These are phyloP conservation scores for Hymenoscyphus linearis DNA, from an alignment of 2,329 filamentous ascomycete genomes.

Conservation along the genomic window DNA sequence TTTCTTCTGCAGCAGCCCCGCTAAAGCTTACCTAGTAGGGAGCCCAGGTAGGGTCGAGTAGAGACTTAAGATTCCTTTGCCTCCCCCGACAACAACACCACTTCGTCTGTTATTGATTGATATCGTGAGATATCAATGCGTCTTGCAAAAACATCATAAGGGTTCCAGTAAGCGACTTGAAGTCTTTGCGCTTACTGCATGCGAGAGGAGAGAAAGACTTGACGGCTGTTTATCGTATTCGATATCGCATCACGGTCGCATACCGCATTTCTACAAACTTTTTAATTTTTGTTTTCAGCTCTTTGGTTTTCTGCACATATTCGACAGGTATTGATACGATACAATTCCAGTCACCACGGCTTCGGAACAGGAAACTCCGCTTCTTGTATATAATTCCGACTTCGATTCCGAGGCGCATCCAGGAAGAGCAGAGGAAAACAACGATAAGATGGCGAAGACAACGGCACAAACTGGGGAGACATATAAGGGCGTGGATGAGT, in stretches of 20 bases:
- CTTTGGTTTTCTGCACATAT: background rate
- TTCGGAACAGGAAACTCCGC: constrained; percentile 16
- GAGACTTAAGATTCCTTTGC: background rate
- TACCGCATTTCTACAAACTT: background rate
- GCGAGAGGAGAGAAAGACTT: constrained; percentile 30
- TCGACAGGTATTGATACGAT: background rate
- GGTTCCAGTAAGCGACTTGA: constrained; percentile 31
- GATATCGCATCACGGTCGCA: background rate
- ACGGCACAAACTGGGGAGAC: constrained; percentile 15
- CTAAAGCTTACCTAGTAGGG: background rate
- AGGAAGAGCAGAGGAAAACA: constrained; percentile 1
- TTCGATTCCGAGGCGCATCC: constrained; percentile 5
- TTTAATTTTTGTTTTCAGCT: constrained; percentile 2
- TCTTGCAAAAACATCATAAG: constrained; percentile 14
- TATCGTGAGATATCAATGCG: constrained; percentile 11
- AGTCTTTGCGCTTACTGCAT: constrained; percentile 33
- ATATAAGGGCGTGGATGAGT: constrained; percentile 22
- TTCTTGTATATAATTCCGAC: constrained; percentile 28
- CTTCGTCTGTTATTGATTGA: constrained; percentile 1
- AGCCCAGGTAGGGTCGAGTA: background rate
- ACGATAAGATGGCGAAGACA: constrained; percentile 12
- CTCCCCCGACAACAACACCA: background rate
- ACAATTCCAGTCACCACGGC: constrained; percentile 15
- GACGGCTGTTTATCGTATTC: background rate
- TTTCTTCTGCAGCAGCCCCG: constrained; percentile 2